Percentiles rank a stretch among this genome's conserved stretches.
Evolutionary conservation across 2,329 filamentous ascomycete species (phyloP).

Genomic region (Claviceps quebecensis): DNA sequence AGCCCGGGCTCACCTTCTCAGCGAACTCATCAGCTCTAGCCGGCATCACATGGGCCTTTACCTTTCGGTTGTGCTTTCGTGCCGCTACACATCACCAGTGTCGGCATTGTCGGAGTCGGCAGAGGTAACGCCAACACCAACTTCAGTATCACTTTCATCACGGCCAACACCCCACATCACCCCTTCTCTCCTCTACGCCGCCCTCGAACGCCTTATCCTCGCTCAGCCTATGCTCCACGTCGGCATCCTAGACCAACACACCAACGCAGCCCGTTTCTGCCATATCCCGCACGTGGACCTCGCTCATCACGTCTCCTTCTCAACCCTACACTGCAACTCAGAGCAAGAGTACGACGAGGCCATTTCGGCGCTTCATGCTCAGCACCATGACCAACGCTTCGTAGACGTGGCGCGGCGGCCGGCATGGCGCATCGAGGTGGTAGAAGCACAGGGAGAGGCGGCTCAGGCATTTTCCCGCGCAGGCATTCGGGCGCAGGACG

Average conservation of each 20-base stretch:
- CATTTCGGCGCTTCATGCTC: slow-evolving; percentile 21
- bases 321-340: slow-evolving; percentile 9
- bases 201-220: slow-evolving; percentile 25
- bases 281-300: slow-evolving; percentile 29
- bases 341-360: slow-evolving; percentile 16
- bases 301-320: slow-evolving; percentile 26
- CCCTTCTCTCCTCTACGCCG: slow-evolving; percentile 17
- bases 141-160: no score
- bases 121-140: no score
- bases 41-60: slow-evolving; percentile 34
- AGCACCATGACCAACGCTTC: slow-evolving; percentile 28
- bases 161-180: not conserved
- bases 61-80: slow-evolving; percentile 30
- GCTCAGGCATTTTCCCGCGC: not conserved
- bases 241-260: slow-evolving; percentile 32
- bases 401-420: slow-evolving; percentile 24
- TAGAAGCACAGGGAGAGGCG: slow-evolving; percentile 9
- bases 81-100: slow-evolving; percentile 23
- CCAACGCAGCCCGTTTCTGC: slow-evolving; percentile 28
- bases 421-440: slow-evolving; percentile 33
- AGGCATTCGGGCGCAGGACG: slow-evolving; percentile 20
- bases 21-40: slow-evolving; percentile 31
- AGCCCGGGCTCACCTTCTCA: slow-evolving; percentile 8
- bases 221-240: slow-evolving; percentile 34
- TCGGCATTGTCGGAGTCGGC: not conserved